Percentiles rank a stretch among this genome's conserved stretches.
These are phyloP conservation scores for Botrytis squamosa DNA, from an alignment of 2,329 filamentous ascomycete genomes.

Conservation along the genomic window DNA sequence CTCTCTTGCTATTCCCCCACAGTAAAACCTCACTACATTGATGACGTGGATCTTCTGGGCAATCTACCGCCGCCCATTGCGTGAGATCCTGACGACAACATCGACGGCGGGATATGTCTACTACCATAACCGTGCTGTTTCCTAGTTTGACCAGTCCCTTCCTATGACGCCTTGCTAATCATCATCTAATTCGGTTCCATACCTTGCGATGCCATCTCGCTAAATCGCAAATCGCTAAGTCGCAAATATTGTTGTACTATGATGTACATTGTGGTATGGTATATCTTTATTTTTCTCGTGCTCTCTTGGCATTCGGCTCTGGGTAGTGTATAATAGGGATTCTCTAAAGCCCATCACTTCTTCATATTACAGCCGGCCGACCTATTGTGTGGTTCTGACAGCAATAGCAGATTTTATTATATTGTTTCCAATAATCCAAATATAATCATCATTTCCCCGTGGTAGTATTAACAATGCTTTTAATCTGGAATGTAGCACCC, in stretches of 20 bases:
- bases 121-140: not conserved
- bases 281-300: not conserved
- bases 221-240: not conserved
- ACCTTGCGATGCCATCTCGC: not conserved
- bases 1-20: not conserved
- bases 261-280: not conserved
- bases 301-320: not conserved
- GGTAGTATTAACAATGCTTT: constrained; percentile 59
- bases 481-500: constrained; percentile 91
- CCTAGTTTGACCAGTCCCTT: not conserved
- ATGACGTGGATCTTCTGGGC: not conserved
- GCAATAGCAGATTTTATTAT: not conserved
- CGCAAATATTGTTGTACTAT: not conserved
- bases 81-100: not conserved
- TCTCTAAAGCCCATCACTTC: not conserved
- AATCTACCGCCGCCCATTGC: not conserved
- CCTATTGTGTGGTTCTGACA: not conserved
- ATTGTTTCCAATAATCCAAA: not conserved
- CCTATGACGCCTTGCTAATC: not conserved
- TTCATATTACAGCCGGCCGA: not conserved
- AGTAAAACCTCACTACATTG: not conserved
- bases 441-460: constrained; percentile 9
- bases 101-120: not conserved
- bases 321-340: not conserved
- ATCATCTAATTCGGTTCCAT: not conserved